Conservation (phyloP, 2,329 filamentous ascomycete species). For the Dactylellina drechsleri region DNA sequence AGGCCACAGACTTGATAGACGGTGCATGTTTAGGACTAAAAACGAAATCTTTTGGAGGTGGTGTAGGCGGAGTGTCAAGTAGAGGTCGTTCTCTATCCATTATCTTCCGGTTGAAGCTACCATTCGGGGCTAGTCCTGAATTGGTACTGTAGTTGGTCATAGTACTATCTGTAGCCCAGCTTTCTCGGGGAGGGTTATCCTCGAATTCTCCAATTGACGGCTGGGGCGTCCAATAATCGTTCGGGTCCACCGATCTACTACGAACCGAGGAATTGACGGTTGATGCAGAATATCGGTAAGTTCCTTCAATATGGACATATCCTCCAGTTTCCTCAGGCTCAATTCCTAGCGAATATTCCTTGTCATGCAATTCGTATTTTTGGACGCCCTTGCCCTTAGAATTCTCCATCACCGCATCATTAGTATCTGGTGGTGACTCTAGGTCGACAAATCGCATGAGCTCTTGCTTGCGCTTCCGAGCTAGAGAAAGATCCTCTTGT, state of each 20-base stretch:
- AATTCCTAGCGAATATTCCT: constrained; percentile 34
- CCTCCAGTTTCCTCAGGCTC: constrained; percentile 35
- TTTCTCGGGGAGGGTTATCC: constrained; percentile 42
- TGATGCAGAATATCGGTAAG: constrained; percentile 48
- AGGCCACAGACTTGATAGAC: constrained; percentile 50
- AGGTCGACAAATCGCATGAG: constrained; percentile 51
- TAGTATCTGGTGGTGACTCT: constrained; percentile 38
- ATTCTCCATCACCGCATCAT: constrained; percentile 24
- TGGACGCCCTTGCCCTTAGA: constrained; percentile 25
- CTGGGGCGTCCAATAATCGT: constrained; percentile 53
- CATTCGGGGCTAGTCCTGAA: constrained; percentile 48
- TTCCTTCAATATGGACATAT: constrained; percentile 48
- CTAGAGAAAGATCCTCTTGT: constrained; percentile 42
- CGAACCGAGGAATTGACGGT: constrained; percentile 50
- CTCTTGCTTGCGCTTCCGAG: constrained; percentile 42
- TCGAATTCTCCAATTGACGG: constrained; percentile 51
- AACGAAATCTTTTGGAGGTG: constrained; percentile 50
- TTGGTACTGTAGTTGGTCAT: constrained; percentile 52
- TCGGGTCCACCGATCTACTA: constrained; percentile 52
- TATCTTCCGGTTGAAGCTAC: constrained; percentile 52
- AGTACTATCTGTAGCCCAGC: constrained; percentile 49
- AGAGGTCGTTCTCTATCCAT: constrained; percentile 49
- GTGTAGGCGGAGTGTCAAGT: constrained; percentile 46
- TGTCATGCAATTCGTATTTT: constrained; percentile 49
- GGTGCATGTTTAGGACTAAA: constrained; percentile 50